Percentiles rank a stretch among this genome's conserved stretches.
phyloP scores from a whole-genome alignment of 345 rosid species.

The Gossypium anomalum region DNA sequence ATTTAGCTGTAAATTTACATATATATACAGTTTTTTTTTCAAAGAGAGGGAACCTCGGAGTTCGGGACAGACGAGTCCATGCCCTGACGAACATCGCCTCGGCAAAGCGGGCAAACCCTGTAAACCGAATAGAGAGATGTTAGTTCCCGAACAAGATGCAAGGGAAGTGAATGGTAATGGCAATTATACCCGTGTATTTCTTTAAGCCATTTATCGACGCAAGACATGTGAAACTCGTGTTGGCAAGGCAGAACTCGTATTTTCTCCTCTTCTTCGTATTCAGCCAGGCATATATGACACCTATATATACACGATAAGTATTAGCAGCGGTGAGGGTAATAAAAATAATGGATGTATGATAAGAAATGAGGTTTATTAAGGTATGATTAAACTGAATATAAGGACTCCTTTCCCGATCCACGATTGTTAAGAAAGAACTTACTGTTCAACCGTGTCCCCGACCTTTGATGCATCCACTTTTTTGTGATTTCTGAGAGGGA shows the following conservation, averaged over 20 bases:
- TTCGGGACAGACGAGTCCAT: slow-evolving; percentile 20
- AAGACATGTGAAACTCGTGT: slow-evolving; percentile 74
- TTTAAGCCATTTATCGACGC: slow-evolving; percentile 83
- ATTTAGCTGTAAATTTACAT: slow-evolving; percentile 14
- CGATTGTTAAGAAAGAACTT: slow-evolving; percentile 25
- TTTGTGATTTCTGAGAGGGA: slow-evolving; percentile 55
- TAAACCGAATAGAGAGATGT: slow-evolving; percentile 9
- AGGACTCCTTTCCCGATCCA: background rate
- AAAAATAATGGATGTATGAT: background rate
- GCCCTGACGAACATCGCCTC: slow-evolving; percentile 58
- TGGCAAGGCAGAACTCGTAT: slow-evolving; percentile 75
- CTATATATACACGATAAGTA: slow-evolving; percentile 24
- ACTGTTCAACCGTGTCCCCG: slow-evolving; percentile 47
- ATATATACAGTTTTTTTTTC: slow-evolving; percentile 23
- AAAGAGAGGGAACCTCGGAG: slow-evolving; percentile 32
- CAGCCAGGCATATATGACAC: slow-evolving; percentile 69
- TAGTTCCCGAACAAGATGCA: background rate
- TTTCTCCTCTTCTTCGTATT: slow-evolving; percentile 65
- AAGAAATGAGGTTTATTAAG: background rate
- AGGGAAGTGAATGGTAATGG: background rate
- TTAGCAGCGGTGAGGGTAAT: background rate
- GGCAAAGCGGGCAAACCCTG: slow-evolving; percentile 71
- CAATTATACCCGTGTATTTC: slow-evolving; percentile 64
- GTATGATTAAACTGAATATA: background rate
- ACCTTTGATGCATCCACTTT: slow-evolving; percentile 30